Evolutionary conservation across 257 asterid genomes (phyloP).

Genomic region (Solanum sitiens): DNA sequence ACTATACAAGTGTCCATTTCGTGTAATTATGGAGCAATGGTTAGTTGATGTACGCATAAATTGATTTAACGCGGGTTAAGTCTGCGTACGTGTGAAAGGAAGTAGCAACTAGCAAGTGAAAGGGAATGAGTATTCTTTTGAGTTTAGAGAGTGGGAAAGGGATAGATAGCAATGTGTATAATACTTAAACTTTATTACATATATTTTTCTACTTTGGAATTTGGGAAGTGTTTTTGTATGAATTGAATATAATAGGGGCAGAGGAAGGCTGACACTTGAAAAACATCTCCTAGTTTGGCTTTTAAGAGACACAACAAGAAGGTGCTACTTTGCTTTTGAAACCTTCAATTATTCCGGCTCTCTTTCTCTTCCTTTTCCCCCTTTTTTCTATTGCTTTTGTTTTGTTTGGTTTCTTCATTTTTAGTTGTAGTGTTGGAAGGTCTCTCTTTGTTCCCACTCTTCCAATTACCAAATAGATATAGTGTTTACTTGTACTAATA

Average conservation of each 20-base stretch:
- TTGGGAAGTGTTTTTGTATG: constrained; percentile 10
- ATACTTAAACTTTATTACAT: not conserved
- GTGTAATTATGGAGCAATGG: not conserved
- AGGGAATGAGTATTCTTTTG: constrained; percentile 10
- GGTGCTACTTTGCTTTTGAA: constrained; percentile 2
- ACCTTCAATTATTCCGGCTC: not conserved
- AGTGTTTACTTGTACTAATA: not conserved
- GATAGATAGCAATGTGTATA: not conserved
- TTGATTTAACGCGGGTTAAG: not conserved
- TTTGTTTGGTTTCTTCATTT: not conserved
- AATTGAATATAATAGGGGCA: not conserved
- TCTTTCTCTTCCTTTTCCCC: not conserved
- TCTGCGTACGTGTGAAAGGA: not conserved
- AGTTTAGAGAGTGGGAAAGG: not conserved
- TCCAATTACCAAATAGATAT: not conserved
- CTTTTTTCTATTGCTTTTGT: not conserved
- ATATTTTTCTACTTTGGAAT: constrained; percentile 17
- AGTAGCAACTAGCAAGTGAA: not conserved
- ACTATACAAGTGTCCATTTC: not conserved
- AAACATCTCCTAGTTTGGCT: constrained; percentile 25
- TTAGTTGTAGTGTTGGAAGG: not conserved
- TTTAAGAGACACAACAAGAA: constrained; percentile 53
- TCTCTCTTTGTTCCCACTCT: not conserved
- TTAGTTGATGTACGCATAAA: not conserved
- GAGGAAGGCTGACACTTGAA: constrained; percentile 23